These are phyloP conservation scores for Amanita rubescens DNA, from an alignment of 768 basidiomycete species.

Conservation along the genomic window DNA sequence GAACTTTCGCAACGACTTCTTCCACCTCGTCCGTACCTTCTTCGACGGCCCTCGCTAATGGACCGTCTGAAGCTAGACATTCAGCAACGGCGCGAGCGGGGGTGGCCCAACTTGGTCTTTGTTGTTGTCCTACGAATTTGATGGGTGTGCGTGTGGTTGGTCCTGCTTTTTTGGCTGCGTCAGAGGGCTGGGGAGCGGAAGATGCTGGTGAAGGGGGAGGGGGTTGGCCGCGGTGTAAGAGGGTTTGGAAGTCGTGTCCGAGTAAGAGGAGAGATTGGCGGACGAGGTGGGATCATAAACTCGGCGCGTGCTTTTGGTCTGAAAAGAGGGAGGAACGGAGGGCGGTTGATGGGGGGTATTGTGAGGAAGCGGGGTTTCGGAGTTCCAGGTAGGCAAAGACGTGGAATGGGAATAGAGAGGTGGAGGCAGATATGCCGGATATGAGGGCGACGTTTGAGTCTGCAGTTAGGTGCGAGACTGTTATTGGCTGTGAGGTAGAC, in stretches of 20 bases:
- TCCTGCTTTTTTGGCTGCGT: background rate
- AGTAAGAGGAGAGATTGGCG: conserved; percentile 54
- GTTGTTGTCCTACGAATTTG: conserved; percentile 11
- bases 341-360: conserved; percentile 29
- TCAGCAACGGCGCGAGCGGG: conserved; percentile 43
- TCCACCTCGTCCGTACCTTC: conserved; percentile 35
- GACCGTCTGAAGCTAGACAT: conserved; percentile 56
- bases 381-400: conserved; percentile 67
- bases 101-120: no score
- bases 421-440: conserved; percentile 47
- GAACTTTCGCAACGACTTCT: conserved; percentile 14
- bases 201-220: conserved; percentile 18
- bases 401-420: conserved; percentile 34
- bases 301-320: conserved; percentile 60
- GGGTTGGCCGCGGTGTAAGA: conserved; percentile 51
- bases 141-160: conserved; percentile 26
- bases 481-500: conserved; percentile 48
- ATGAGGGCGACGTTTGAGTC: conserved; percentile 52
- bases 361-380: conserved; percentile 38
- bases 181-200: background rate
- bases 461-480: conserved; percentile 34
- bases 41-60: conserved; percentile 43
- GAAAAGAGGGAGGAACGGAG: conserved; percentile 53
- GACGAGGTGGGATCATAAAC: conserved; percentile 53
- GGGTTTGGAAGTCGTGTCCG: conserved; percentile 61